Evolutionary conservation across 1,284 basidiomycete species (phyloP).

Genomic region (Ustilago loliicola): DNA sequence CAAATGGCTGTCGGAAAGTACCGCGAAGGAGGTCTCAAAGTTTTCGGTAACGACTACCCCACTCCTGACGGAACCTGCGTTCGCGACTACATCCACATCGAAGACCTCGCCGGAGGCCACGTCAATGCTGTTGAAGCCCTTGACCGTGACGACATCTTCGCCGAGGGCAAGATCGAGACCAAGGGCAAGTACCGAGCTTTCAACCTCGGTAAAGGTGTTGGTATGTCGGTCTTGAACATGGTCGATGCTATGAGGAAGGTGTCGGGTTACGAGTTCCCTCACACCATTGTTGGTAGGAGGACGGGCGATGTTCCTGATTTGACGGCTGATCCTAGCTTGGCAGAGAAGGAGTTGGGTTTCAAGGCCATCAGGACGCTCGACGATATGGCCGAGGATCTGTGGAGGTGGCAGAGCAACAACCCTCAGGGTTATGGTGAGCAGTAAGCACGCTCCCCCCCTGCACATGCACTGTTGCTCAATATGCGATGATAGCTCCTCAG

Average conservation of each 20-base stretch:
- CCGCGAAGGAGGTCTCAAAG: constrained; percentile 83
- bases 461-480: neutral
- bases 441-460: constrained; percentile 2
- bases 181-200: constrained; percentile 85
- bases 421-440: constrained; percentile 70
- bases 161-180: constrained; percentile 60
- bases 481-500: neutral
- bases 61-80: constrained; percentile 85
- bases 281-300: constrained; percentile 86
- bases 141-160: constrained; percentile 75
- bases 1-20: constrained; percentile 95
- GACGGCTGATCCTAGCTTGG: constrained; percentile 91
- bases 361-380: constrained; percentile 75
- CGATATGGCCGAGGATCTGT: constrained; percentile 66
- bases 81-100: constrained; percentile 96
- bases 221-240: constrained; percentile 93
- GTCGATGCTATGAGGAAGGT: constrained; percentile 94
- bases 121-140: constrained; percentile 90
- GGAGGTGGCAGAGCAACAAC: constrained; percentile 71
- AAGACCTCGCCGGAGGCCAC: constrained; percentile 94
- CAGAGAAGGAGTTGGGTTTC: constrained; percentile 95
- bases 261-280: constrained; percentile 84
- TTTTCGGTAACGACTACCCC: constrained; percentile 98
- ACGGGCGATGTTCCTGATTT: constrained; percentile 95
- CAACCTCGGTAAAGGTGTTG: constrained; percentile 94